Evolutionary conservation across 1,139 yeast genomes (phyloP).

Genomic region (Blastobotrys arbuscula): DNA sequence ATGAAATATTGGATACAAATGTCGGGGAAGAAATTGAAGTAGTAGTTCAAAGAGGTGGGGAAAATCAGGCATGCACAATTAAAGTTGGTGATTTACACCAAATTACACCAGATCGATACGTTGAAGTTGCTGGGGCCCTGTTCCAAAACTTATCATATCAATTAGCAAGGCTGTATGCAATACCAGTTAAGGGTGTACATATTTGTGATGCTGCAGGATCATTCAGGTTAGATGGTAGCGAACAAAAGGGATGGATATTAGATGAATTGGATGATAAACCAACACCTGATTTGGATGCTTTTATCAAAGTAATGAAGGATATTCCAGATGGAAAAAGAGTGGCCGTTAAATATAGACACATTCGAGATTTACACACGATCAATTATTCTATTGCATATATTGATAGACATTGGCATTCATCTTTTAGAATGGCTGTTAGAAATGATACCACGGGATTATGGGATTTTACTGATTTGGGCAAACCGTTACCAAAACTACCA

Average conservation of each 20-base stretch:
- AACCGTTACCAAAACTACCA: slow-evolving; percentile 36
- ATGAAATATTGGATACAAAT: slow-evolving; percentile 69
- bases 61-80: slow-evolving; percentile 46
- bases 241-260: slow-evolving; percentile 59
- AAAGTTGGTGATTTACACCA: slow-evolving; percentile 69
- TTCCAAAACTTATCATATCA: slow-evolving; percentile 85
- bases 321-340: slow-evolving; percentile 77
- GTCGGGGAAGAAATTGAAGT: slow-evolving; percentile 58
- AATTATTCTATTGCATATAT: slow-evolving; percentile 57
- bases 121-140: slow-evolving; percentile 81
- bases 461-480: slow-evolving; percentile 61
- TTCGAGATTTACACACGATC: slow-evolving; percentile 70
- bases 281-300: slow-evolving; percentile 65
- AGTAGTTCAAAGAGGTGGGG: slow-evolving; percentile 71
- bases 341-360: slow-evolving; percentile 67
- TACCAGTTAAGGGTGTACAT: slow-evolving; percentile 81
- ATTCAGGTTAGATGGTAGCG: slow-evolving; percentile 50
- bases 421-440: slow-evolving; percentile 66
- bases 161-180: slow-evolving; percentile 76
- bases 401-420: slow-evolving; percentile 81
- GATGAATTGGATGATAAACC: slow-evolving; percentile 73
- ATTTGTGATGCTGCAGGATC: slow-evolving; percentile 76
- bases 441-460: slow-evolving; percentile 82
- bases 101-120: slow-evolving; percentile 76
- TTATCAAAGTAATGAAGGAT: slow-evolving; percentile 67